These are phyloP conservation scores for Clavaria fumosa DNA, from an alignment of 768 basidiomycete species.

Conservation along the genomic window DNA sequence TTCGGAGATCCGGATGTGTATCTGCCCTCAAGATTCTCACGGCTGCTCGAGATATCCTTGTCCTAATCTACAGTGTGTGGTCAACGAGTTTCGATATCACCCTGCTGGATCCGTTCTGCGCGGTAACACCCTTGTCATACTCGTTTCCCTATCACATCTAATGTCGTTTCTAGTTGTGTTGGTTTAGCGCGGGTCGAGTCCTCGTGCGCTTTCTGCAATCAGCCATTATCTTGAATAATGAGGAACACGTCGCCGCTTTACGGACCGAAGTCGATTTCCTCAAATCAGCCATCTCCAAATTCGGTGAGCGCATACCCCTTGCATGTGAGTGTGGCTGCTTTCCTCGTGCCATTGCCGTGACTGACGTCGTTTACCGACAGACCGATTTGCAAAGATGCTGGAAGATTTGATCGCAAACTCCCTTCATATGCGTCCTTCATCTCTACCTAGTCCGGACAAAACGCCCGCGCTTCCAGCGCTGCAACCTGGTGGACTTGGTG, in stretches of 20 bases:
- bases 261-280: slow-evolving; percentile 53
- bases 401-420: slow-evolving; percentile 30
- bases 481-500: too few relatives aligned
- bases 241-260: slow-evolving; percentile 42
- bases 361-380: background rate
- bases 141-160: background rate
- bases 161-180: slow-evolving; percentile 33
- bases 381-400: slow-evolving; percentile 41
- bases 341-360: background rate
- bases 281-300: slow-evolving; percentile 45
- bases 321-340: slow-evolving; percentile 21
- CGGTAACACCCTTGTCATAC: slow-evolving; percentile 27
- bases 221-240: slow-evolving; percentile 38
- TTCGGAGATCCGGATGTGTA: slow-evolving; percentile 40
- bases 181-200: slow-evolving; percentile 54
- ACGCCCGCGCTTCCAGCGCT: too few relatives aligned
- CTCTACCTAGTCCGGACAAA: too few relatives aligned
- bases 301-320: slow-evolving; percentile 54
- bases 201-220: slow-evolving; percentile 52
- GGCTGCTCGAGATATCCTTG: slow-evolving; percentile 49
- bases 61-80: slow-evolving; percentile 48
- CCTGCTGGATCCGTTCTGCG: slow-evolving; percentile 52
- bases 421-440: too few relatives aligned
- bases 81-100: slow-evolving; percentile 63
- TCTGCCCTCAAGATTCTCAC: slow-evolving; percentile 56